These are phyloP conservation scores for Eutypa lata DNA, from an alignment of 2,329 filamentous ascomycete species.

Conservation along the genomic window DNA sequence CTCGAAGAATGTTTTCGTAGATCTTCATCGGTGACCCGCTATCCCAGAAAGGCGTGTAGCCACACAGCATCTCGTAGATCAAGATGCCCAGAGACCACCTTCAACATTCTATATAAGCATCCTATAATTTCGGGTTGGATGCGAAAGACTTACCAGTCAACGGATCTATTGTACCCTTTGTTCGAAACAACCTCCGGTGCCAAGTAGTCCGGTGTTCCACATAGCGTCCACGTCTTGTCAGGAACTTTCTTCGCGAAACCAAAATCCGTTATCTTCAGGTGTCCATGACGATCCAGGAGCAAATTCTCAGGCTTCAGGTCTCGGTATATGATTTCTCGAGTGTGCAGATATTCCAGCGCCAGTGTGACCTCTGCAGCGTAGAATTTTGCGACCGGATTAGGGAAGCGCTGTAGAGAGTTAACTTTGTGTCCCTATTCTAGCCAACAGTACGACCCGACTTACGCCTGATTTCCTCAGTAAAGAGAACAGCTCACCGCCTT, in stretches of 20 bases:
- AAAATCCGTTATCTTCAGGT: conserved; percentile 97
- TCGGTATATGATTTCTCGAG: conserved; percentile 94
- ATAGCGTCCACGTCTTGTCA: conserved; percentile 98
- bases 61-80: conserved; percentile 99
- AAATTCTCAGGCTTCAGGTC: conserved; percentile 96
- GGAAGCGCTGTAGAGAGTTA: conserved; percentile 70
- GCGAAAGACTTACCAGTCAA: conserved; percentile 78
- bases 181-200: conserved; percentile 98
- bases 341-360: conserved; percentile 91
- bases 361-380: conserved; percentile 97
- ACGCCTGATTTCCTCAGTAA: conserved; percentile 89
- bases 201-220: conserved; percentile 95
- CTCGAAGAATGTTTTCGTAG: conserved; percentile 97
- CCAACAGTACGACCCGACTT: conserved; percentile 31
- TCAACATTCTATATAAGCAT: background rate
- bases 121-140: background rate
- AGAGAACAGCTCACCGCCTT: conserved; percentile 96
- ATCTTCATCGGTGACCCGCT: conserved; percentile 97
- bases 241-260: conserved; percentile 97
- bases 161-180: conserved; percentile 99
- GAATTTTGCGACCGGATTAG: conserved; percentile 98
- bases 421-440: conserved; percentile 1
- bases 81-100: conserved; percentile 99
- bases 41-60: conserved; percentile 99
- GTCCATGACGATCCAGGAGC: conserved; percentile 85